Base-by-base conservation (phyloP, 2,329 filamentous ascomycete species). In the Hypoxylon sp. region DNA sequence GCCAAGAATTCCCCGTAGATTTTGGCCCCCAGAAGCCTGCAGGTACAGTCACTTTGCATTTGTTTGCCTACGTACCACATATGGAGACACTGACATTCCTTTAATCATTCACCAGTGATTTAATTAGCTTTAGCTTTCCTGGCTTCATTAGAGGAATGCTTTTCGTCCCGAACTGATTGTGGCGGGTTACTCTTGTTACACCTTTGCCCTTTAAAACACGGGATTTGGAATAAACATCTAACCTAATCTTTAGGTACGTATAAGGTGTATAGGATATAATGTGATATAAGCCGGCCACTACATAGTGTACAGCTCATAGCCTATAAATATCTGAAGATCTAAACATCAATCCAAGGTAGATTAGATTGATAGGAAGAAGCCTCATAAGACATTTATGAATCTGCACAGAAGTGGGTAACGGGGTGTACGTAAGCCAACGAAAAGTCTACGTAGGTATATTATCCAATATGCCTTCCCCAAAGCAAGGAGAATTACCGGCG, bases 21-120 rank as follows among this genome's bases (percentile, higher is more conserved):
- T 44, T 51, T 37, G 14, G 46, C 17, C 47, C 68, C 62, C 37
- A 62, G 47, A 51, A 42, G 52, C 47, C 65, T 66, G 65, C 65
- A 68, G 65, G 65, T 71, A 71, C 65, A 33, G 51, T 70, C 37
- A 24, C 53, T 55, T 19, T 35, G 52, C 60, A 61, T 56, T 14
- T 44, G 13, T 46, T 55, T 65, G 24, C 26, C n/a, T 56, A 56
- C n/a, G 11, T 35, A 29, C 24, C 31, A 48, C 24, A 56, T 22
- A 39, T 19, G 26, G 55, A 35, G 26, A 67, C 54, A 33, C 55
- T 48, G 56, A 46, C 55, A 39, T 44, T 37, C n/a, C n/a, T n/a
- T n/a, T n/a, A n/a, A n/a, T n/a, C n/a, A n/a, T n/a, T n/a, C n/a
- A n/a, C n/a, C n/a, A n/a, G n/a, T n/a, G n/a, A n/a, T n/a, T n/a